Conservation (phyloP, 2,329 filamentous ascomycete species). For the Gliomastix tumulicola region DNA sequence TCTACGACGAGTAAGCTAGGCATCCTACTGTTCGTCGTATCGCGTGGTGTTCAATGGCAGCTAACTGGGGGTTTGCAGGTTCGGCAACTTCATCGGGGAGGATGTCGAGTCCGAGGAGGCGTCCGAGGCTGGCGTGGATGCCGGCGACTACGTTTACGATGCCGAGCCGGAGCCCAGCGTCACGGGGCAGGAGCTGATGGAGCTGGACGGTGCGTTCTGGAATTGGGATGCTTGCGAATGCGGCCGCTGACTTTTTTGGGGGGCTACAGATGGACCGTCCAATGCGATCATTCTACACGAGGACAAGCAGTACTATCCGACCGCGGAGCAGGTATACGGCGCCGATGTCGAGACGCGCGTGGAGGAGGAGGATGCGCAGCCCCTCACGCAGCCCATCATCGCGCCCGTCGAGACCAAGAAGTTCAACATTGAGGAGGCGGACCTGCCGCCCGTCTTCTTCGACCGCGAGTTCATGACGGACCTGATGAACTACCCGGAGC, state of each 20-base stretch:
- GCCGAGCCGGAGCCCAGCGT: slow-evolving; percentile 60
- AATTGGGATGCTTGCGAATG: neutral
- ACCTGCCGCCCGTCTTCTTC: slow-evolving; percentile 83
- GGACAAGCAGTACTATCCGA: slow-evolving; percentile 99
- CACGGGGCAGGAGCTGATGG: slow-evolving; percentile 82
- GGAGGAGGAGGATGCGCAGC: slow-evolving; percentile 94
- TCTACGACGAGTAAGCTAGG: slow-evolving; percentile 88
- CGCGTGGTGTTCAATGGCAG: too few relatives aligned
- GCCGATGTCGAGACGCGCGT: slow-evolving; percentile 91
- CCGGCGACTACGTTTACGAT: slow-evolving; percentile 74
- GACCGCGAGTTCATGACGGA: slow-evolving; percentile 91
- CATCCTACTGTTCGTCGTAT: too few relatives aligned
- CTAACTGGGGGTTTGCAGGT: slow-evolving; percentile 56
- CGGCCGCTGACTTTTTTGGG: too few relatives aligned
- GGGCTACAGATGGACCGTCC: slow-evolving; percentile 63
- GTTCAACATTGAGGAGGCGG: slow-evolving; percentile 87
- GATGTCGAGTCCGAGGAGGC: slow-evolving; percentile 79
- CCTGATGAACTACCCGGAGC: slow-evolving; percentile 91
- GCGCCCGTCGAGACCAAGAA: slow-evolving; percentile 91
- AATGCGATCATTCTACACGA: slow-evolving; percentile 98
- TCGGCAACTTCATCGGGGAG: slow-evolving; percentile 97
- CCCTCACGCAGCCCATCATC: slow-evolving; percentile 86
- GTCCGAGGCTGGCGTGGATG: slow-evolving; percentile 68
- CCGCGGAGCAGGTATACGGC: slow-evolving; percentile 93
- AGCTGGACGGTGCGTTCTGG: slow-evolving; percentile 64